Conservation (phyloP, 2,329 filamentous ascomycete species). For the Penicillium sp. region DNA sequence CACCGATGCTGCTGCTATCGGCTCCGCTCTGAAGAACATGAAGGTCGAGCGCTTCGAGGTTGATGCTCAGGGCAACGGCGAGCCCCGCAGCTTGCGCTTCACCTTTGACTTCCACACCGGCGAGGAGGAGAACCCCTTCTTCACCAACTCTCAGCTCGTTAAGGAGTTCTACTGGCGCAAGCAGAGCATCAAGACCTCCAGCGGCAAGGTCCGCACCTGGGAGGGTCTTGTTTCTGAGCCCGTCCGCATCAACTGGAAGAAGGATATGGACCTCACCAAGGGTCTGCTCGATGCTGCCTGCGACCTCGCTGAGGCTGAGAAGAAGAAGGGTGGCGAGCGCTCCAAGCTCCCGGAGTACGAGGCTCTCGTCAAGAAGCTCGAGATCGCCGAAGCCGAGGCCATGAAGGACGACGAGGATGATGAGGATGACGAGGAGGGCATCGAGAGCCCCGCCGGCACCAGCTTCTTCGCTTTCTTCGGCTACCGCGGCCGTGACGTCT, state of each 20-base stretch:
- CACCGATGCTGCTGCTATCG: constrained; percentile 67
- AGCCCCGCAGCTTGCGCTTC: constrained; percentile 77
- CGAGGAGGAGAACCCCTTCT: constrained; percentile 69
- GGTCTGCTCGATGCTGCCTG: constrained; percentile 74
- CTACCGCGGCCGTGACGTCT: constrained; percentile 68
- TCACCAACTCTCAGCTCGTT: constrained; percentile 72
- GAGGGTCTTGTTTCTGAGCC: constrained; percentile 82
- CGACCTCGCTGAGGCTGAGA: constrained; percentile 65
- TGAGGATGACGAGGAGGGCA: constrained; percentile 38
- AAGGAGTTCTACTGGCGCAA: constrained; percentile 90
- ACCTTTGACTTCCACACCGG: constrained; percentile 67
- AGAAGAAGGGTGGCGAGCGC: constrained; percentile 49
- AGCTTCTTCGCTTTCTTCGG: constrained; percentile 93
- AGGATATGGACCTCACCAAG: constrained; percentile 76
- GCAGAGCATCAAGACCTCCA: constrained; percentile 45
- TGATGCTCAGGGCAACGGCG: constrained; percentile 57
- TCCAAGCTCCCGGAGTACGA: constrained; percentile 53
- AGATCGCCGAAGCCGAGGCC: constrained; percentile 34
- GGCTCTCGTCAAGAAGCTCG: constrained; percentile 50
- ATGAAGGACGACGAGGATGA: constrained; percentile 29
- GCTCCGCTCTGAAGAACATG: constrained; percentile 65
- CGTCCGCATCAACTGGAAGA: constrained; percentile 84
- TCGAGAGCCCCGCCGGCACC: constrained; percentile 59
- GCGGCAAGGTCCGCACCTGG: constrained; percentile 57
- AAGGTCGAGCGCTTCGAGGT: constrained; percentile 80